Evolutionary conservation across 2,329 filamentous ascomycete species (phyloP), one percentile per base, ranked within the genome.

Genomic region (Cytospora chrysosperma): DNA sequence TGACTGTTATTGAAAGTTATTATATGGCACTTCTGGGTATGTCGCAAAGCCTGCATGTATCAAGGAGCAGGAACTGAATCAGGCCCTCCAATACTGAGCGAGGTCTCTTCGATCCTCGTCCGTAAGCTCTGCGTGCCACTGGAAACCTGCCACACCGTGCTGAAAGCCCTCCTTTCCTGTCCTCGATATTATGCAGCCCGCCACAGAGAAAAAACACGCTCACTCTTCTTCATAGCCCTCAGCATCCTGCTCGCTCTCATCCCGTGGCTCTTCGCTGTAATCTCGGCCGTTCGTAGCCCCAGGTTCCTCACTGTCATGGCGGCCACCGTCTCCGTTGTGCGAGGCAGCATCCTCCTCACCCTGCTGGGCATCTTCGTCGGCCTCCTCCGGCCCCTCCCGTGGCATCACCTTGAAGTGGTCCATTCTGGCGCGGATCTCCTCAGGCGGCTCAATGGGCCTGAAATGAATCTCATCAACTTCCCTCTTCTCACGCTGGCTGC

Each of bases 381-480:
- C 75, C 21, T 72, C 74, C 21, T 80, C 76, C 24, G 79, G 72
- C 67, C 76, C 79, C 24, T 81, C 81, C 30, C 84, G 79, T 4
- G 84, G 84, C 65, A 84, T 75, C 26, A 78, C 77, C 70, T 79
- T 81, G 75, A 82, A 88, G 58, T 77, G 71, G 62, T 78, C 78
- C 74, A 87, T 82, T 66, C 80, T 77, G n/a, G 76, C 75, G 52
- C 74, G 76, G 71, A 85, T 80, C 17, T 82, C 79, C 53, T 86
- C 83, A 32, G 77, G 78, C 9, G 85, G 84, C 50, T 87, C 84
- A 34, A 81, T 77, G 17, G 88, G 77, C 10, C 76, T 78, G 27
- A 87, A 75, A 58, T 86, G 81, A 55, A 87, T 75, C 68, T 85
- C 80, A 68, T 87, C 84, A 47, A 80, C 78, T 69, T 82, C 77